A percentile compares a stretch with the other conserved stretches of the same genome.
These are phyloP conservation scores for Glycine tomentella DNA, from an alignment of 306 rosid species.

Conservation along the genomic window DNA sequence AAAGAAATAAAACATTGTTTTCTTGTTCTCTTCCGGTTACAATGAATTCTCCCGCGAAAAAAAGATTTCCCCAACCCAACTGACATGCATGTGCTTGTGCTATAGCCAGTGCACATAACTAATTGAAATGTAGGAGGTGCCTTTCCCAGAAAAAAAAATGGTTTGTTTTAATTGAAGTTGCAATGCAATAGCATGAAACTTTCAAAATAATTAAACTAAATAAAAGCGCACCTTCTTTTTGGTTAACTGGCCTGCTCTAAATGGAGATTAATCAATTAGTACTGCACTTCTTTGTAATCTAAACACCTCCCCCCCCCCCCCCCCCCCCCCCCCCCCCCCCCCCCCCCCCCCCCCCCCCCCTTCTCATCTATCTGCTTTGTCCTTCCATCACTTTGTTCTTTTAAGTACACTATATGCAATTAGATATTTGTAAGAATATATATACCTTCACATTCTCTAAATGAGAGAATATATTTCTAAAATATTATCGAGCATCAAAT, in stretches of 20 bases:
- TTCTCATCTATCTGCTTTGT: not conserved
- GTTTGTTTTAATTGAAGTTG: constrained; percentile 29
- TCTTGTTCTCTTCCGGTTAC: not conserved
- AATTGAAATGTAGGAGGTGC: not conserved
- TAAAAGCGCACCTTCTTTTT: constrained; percentile 38
- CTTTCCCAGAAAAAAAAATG: too few species aligned
- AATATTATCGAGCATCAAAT: too few species aligned
- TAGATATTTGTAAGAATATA: not conserved
- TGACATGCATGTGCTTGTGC: constrained; percentile 12
- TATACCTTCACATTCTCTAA: not conserved
- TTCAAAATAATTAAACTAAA: constrained; percentile 16
- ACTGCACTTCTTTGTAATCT: not conserved
- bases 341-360: too few species aligned
- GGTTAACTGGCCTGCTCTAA: not conserved
- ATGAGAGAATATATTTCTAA: not conserved
- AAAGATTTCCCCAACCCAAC: not conserved
- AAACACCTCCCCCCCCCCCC: not conserved
- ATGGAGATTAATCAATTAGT: not conserved
- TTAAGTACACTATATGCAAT: not conserved
- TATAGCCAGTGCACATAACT: not conserved
- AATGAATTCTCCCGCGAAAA: not conserved
- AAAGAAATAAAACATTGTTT: constrained; percentile 19
- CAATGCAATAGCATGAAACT: not conserved
- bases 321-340: too few species aligned
- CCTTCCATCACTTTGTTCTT: not conserved